Conservation (phyloP, 305 asterid genomes). For the Fraxinus ornus region DNA sequence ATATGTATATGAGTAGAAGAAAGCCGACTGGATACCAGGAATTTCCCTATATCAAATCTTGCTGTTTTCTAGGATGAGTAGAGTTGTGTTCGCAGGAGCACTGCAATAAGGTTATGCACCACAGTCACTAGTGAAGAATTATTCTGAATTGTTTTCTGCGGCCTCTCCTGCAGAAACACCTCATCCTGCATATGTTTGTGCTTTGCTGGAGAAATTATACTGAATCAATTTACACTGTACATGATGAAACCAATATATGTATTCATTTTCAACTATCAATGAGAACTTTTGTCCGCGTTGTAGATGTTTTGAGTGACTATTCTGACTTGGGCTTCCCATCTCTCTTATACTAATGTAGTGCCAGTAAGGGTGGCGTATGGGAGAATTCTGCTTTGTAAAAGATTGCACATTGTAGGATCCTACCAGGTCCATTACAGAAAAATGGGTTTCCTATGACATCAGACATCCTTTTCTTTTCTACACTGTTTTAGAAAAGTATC, state of each 20-base stretch:
- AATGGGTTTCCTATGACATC: not conserved
- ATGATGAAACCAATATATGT: not conserved
- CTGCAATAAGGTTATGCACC: not conserved
- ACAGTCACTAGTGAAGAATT: not conserved
- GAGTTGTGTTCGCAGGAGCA: constrained; percentile 5
- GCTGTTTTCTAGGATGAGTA: constrained; percentile 5
- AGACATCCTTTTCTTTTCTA: not conserved
- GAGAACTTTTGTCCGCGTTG: not conserved
- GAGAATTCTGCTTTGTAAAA: constrained; percentile 2
- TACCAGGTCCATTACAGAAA: not conserved
- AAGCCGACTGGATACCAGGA: not conserved
- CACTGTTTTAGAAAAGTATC: not conserved
- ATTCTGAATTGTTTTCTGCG: not conserved
- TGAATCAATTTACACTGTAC: not conserved
- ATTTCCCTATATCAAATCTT: not conserved
- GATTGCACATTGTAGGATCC: not conserved
- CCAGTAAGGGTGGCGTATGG: not conserved
- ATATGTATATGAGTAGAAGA: not conserved
- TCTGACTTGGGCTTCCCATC: not conserved
- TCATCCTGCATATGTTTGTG: not conserved
- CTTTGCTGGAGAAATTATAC: not conserved
- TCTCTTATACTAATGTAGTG: not conserved
- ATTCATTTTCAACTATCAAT: not conserved
- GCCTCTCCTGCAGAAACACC: not conserved
- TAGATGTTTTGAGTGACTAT: not conserved